These are phyloP conservation scores for Arabidopsis lyrata DNA, from an alignment of 441 rosid genomes.

Conservation along the genomic window DNA sequence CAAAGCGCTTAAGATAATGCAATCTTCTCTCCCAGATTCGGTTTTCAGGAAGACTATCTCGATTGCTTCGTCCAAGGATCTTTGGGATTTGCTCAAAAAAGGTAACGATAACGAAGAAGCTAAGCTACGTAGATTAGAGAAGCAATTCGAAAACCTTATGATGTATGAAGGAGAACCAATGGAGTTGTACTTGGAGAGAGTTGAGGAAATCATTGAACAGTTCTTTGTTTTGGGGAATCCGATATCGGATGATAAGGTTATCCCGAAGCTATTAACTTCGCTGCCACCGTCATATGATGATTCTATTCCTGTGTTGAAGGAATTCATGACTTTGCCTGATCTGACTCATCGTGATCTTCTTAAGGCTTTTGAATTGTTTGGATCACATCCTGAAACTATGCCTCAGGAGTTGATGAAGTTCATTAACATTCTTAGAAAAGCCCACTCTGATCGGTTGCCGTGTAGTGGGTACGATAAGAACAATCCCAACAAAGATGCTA, in stretches of 20 bases:
- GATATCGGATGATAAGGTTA: conserved; percentile 4
- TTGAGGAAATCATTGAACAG: neutral
- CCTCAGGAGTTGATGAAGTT: neutral
- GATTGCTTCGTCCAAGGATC: conserved; percentile 22
- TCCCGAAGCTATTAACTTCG: conserved; percentile 8
- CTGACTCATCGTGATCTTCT: conserved; percentile 1
- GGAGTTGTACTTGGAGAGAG: neutral
- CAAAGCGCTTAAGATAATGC: conserved; percentile 32
- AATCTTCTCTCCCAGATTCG: conserved; percentile 17
- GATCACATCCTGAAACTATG: neutral
- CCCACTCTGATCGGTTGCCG: too few species aligned
- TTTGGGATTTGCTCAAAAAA: conserved; percentile 24
- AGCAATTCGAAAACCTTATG: conserved; percentile 11
- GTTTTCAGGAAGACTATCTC: conserved; percentile 23
- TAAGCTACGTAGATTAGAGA: conserved; percentile 3
- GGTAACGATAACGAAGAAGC: conserved; percentile 19
- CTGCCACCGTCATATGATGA: neutral
- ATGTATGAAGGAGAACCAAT: conserved; percentile 22
- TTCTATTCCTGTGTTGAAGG: conserved; percentile 2
- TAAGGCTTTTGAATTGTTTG: neutral
- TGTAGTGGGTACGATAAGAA: too few species aligned
- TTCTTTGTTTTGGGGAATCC: neutral
- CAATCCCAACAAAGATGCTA: neutral
- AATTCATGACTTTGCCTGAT: conserved; percentile 5
- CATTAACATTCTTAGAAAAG: neutral